A percentile compares a stretch with the other conserved stretches of the same genome.
Conservation (phyloP, 75 land plant species). For the Pseudotsuga menziesii region DNA sequence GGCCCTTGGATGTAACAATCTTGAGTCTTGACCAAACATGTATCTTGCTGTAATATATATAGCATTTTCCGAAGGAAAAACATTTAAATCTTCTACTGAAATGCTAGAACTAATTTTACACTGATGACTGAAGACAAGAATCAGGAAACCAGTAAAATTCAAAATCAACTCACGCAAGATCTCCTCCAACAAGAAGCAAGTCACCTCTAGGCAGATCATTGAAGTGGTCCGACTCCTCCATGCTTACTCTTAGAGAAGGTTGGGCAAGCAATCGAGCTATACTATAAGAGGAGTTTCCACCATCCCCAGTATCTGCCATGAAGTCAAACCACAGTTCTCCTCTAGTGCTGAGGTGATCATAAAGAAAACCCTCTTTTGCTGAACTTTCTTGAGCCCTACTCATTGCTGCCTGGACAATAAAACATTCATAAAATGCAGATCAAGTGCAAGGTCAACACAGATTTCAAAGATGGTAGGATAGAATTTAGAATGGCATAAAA, state of each 20-base stretch:
- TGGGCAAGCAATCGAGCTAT: conserved; percentile 94
- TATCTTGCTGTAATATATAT: no score
- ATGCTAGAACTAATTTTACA: no score
- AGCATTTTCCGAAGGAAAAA: no score
- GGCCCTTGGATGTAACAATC: no score
- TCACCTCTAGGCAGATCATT: conserved; percentile 65
- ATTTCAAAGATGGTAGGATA: no score
- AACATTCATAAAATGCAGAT: no score
- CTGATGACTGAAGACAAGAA: no score
- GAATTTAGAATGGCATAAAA: no score
- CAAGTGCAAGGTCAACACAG: no score
- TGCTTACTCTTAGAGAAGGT: conserved; percentile 44
- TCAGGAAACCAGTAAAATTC: no score
- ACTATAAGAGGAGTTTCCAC: conserved; percentile 90
- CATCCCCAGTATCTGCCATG: conserved; percentile 99
- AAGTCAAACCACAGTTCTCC: conserved; percentile 95
- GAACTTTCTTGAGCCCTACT: conserved; percentile 47
- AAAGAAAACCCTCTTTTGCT: conserved; percentile 53
- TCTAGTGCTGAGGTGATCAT: conserved; percentile 62
- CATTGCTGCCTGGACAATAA: conserved; percentile 74
- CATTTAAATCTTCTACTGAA: no score
- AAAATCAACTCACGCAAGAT: conserved; percentile 77
- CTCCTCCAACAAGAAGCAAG: conserved; percentile 87
- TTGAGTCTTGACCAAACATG: no score
- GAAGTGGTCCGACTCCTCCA: conserved; percentile 20